phyloP scores from a whole-genome alignment of 805 yeast species.

The Ogataea minuta region DNA sequence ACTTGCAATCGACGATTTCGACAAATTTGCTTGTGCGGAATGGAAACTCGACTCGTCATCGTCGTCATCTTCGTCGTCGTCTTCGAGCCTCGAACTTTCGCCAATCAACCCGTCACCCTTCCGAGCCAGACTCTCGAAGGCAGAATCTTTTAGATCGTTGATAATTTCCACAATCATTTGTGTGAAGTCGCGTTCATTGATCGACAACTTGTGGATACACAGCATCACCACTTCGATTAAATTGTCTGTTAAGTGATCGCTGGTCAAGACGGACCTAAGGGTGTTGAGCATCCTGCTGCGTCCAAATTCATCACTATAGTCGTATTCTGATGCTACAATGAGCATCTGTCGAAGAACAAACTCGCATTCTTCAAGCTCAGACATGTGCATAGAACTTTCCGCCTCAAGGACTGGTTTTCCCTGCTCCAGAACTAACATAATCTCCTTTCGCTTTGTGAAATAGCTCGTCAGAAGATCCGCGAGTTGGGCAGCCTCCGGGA shows the following conservation, averaged over 20 bases:
- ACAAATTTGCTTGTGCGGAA: conserved; percentile 32
- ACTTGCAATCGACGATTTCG: conserved; percentile 32
- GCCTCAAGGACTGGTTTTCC: conserved; percentile 21
- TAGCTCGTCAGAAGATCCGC: conserved; percentile 59
- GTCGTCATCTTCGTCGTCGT: conserved; percentile 24
- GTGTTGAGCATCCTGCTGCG: conserved; percentile 69
- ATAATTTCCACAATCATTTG: conserved; percentile 83
- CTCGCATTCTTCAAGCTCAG: conserved; percentile 58
- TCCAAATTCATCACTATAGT: conserved; percentile 88
- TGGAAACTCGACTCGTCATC: conserved; percentile 22
- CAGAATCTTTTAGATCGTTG: conserved; percentile 76
- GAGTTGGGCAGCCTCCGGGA: conserved; percentile 75
- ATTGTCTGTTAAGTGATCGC: conserved; percentile 53
- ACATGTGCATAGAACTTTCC: conserved; percentile 30
- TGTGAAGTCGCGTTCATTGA: conserved; percentile 80
- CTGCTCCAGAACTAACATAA: conserved; percentile 25
- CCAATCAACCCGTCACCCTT: conserved; percentile 29
- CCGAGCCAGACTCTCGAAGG: conserved; percentile 33
- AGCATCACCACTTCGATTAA: conserved; percentile 56
- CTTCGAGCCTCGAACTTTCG: conserved; percentile 22
- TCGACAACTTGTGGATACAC: conserved; percentile 68
- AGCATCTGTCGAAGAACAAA: conserved; percentile 75
- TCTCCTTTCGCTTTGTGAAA: conserved; percentile 45
- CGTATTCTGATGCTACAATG: conserved; percentile 64
- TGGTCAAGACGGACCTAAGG: conserved; percentile 56